Conservation (phyloP, 495 filamentous ascomycete genomes). For the Penicillium odoratum region DNA sequence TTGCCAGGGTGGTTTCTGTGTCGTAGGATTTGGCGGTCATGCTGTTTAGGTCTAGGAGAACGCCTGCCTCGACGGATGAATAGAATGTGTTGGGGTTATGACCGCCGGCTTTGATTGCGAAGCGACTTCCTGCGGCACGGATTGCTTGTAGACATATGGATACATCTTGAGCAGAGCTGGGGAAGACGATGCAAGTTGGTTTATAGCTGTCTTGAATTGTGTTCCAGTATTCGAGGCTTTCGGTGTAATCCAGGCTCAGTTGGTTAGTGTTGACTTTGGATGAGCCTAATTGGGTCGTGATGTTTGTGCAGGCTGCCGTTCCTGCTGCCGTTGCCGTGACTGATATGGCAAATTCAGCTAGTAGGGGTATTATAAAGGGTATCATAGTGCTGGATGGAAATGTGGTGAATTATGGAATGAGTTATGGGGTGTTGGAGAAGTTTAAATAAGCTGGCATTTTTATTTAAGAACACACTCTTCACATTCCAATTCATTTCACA, state of each 20-base stretch:
- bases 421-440: background rate
- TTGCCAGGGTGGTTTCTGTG: constrained; percentile 30
- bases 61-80: constrained; percentile 41
- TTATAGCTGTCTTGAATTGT: constrained; percentile 36
- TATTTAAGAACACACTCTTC: background rate
- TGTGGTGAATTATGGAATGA: background rate
- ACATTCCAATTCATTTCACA: background rate
- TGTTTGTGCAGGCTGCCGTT: constrained; percentile 24
- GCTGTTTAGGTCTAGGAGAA: constrained; percentile 44
- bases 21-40: constrained; percentile 32
- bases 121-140: constrained; percentile 31
- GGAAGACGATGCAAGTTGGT: constrained; percentile 36
- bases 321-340: constrained; percentile 14
- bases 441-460: background rate
- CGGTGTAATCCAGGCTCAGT: constrained; percentile 18
- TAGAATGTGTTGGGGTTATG: constrained; percentile 45
- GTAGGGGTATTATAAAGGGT: constrained; percentile 7
- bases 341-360: constrained; percentile 11
- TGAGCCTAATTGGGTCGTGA: constrained; percentile 22
- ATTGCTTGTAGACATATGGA: constrained; percentile 27
- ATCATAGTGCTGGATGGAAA: background rate
- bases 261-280: constrained; percentile 22
- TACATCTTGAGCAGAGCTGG: constrained; percentile 27
- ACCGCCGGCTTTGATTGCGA: constrained; percentile 49
- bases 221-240: constrained; percentile 46